phyloP scores from a whole-genome alignment of 176 grass and related monocot species.

The Raddia distichophylla region DNA sequence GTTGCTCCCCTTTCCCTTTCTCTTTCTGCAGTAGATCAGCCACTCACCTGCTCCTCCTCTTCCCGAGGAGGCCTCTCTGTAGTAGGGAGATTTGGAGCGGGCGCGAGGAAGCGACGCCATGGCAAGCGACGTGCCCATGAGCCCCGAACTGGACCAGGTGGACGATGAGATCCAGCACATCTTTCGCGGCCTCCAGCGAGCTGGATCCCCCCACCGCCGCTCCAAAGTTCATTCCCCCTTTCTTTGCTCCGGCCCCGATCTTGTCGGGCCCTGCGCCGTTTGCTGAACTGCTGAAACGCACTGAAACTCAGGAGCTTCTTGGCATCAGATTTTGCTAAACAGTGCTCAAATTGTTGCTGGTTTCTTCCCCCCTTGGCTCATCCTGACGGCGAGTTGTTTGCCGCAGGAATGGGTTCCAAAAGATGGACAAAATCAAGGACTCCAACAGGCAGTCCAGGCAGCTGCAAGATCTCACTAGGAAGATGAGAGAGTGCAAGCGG shows the following conservation, averaged over 20 bases:
- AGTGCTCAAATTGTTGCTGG: background rate
- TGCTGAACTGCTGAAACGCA: background rate
- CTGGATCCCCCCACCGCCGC: constrained; percentile 18
- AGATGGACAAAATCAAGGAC: too few species aligned
- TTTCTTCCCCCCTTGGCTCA: background rate
- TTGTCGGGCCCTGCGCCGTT: too few species aligned
- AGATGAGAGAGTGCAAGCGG: too few species aligned
- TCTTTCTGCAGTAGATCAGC: too few species aligned
- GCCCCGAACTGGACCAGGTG: constrained; percentile 85
- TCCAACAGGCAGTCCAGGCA: too few species aligned
- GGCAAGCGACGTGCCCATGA: constrained; percentile 82
- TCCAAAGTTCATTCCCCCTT: background rate
- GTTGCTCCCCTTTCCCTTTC: too few species aligned
- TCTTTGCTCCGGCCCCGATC: background rate
- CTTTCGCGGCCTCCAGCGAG: constrained; percentile 94
- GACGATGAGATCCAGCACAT: constrained; percentile 96
- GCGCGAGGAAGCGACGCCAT: background rate
- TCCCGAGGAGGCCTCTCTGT: too few species aligned
- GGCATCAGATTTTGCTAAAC: constrained; percentile 4
- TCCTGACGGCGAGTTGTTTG: too few species aligned
- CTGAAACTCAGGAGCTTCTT: background rate
- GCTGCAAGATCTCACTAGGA: too few species aligned
- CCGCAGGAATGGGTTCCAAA: too few species aligned
- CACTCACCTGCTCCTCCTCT: too few species aligned
- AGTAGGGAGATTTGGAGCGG: background rate